Base-by-base conservation (phyloP, 2,329 filamentous ascomycete species). In the Cercospora citrullina region DNA sequence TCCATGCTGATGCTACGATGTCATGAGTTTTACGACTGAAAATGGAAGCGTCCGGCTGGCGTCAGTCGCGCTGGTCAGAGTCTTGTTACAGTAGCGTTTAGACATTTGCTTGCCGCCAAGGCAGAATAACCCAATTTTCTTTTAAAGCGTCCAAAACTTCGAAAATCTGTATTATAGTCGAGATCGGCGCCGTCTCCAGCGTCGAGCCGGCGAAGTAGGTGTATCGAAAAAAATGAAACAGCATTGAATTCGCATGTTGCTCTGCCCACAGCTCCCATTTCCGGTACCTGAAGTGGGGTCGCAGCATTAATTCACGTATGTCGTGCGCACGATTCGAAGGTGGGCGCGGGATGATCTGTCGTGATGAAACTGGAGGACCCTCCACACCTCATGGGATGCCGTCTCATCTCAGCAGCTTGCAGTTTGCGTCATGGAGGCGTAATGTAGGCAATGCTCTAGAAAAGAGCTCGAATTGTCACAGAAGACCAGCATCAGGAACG, bases 371-470 rank as follows among this genome's bases (percentile, higher is more conserved):
- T 9, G 10, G 55, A 59, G 55, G 55, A 21, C 31, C 55, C 55
- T 59, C 55, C 55, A 36, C 55, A 36, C 55, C 55, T 33, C 30
- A 36, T 36, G 18, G n/a, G 23, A 53, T 53, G 48, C 48, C 5
- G 9, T 26, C 48, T 53, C 21, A 53, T 12, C 48, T 53, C 48
- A 28, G 16, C 21, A 53, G 23, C 23, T 53, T n/a, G 4, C 10
- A 23, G n/a, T 36, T 59, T 59, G 55, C 55, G 55, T 59, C 55
- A 59, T 36, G 55, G 12, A 23, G 18, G 28, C 55, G 55, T 59
- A 59, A 59, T 59, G 55, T 7, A 23, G 55, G 30, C n/a, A 36
- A 59, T 33, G 26, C 55, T 53, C 12, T 53, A 53, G 48, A 53
- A 53, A 53, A 53, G 12, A 5, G 48, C 48, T 28, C 14, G 21